Evolutionary conservation across 345 rosid species (phyloP).

Genomic region (Linum tenue): DNA sequence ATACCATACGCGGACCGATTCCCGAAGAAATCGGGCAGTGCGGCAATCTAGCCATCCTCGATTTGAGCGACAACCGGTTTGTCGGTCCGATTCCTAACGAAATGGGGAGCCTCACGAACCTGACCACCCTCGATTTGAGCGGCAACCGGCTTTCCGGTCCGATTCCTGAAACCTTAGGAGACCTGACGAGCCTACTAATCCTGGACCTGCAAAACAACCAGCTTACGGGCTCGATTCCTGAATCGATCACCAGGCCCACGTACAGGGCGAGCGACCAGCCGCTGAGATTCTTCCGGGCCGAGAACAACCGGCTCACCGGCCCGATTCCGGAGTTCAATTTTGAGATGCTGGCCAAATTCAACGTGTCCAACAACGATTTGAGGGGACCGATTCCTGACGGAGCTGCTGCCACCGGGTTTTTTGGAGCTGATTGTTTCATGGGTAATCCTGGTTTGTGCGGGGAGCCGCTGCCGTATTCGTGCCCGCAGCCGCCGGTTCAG

Average conservation of each 20-base stretch:
- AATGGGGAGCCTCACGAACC: slow-evolving; percentile 1
- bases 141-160: slow-evolving; percentile 7
- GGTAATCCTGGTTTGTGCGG: background rate
- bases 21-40: slow-evolving; percentile 7
- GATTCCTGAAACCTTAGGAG: slow-evolving; percentile 12
- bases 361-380: background rate
- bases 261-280: background rate
- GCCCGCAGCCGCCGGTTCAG: background rate
- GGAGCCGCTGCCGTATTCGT: background rate
- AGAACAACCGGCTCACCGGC: background rate
- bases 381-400: background rate
- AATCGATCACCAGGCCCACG: background rate
- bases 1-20: slow-evolving; percentile 2
- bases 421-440: background rate
- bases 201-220: slow-evolving; percentile 6
- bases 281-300: background rate
- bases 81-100: slow-evolving; percentile 9
- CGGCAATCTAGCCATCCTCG: background rate
- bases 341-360: background rate
- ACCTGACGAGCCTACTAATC: slow-evolving; percentile 13
- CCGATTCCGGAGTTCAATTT: background rate
- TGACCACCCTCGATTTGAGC: background rate
- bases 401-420: background rate
- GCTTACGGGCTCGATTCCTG: slow-evolving; percentile 1
- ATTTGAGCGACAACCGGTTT: background rate